phyloP scores from a whole-genome alignment of 2,329 filamentous ascomycete genomes.

The Fusarium sp. region DNA sequence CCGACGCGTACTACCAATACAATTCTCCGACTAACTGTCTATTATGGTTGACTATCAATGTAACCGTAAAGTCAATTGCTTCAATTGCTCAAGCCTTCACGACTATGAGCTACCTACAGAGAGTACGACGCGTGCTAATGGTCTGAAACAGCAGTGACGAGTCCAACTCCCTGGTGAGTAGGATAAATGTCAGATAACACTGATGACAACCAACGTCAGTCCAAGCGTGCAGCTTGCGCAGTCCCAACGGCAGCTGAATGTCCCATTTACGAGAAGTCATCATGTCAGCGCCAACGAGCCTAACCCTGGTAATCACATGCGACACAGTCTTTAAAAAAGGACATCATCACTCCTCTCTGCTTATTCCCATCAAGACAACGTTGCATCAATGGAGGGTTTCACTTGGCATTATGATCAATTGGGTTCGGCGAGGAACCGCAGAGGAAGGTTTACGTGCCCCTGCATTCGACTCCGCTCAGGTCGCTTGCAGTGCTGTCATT shows the following conservation, averaged over 20 bases:
- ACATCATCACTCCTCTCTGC: not conserved
- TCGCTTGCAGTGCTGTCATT: not conserved
- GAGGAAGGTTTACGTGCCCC: not conserved
- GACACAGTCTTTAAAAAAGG: not conserved
- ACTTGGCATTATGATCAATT: not conserved
- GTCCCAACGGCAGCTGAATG: not conserved
- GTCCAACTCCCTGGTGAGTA: too few relatives aligned
- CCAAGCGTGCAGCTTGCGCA: not conserved
- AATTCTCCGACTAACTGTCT: not conserved
- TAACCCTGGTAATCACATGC: not conserved
- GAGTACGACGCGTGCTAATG: not conserved
- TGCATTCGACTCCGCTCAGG: not conserved
- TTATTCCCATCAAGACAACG: not conserved
- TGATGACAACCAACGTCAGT: not conserved
- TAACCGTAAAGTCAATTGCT: too few relatives aligned
- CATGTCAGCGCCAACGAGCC: not conserved
- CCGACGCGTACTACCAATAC: not conserved
- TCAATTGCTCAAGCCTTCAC: accelerated
- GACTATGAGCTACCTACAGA: not conserved
- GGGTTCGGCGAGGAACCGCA: not conserved
- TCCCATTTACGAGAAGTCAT: not conserved
- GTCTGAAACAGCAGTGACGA: not conserved
- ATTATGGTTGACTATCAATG: not conserved
- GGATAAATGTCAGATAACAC: not conserved
- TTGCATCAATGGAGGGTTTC: not conserved